A percentile compares a stretch with the other conserved stretches of the same genome.
These are phyloP conservation scores for Ophiorrhiza pumila DNA, from an alignment of 257 asterid genomes.

Conservation along the genomic window DNA sequence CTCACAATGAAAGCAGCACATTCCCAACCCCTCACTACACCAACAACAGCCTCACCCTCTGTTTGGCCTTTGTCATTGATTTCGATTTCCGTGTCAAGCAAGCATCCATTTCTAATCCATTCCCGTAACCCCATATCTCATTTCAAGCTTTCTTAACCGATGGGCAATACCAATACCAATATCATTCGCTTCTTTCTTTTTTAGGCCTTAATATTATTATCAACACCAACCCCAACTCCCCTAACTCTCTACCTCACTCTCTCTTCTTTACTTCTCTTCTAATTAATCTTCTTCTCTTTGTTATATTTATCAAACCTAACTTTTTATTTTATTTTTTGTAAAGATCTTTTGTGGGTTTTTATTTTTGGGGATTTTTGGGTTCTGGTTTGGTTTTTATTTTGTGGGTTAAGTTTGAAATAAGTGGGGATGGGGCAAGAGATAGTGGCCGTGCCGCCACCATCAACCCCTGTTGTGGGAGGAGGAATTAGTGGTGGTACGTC, in stretches of 20 bases:
- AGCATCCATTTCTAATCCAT: conserved; percentile 41
- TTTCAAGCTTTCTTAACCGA: conserved; percentile 42
- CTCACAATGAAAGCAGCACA: neutral
- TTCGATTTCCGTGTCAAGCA: conserved; percentile 98
- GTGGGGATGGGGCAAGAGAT: conserved; percentile 52
- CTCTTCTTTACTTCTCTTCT: conserved; percentile 56
- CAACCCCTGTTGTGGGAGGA: conserved; percentile 15
- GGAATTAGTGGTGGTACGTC: conserved; percentile 24
- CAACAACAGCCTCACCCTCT: neutral
- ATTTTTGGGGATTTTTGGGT: neutral
- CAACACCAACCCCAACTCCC: conserved; percentile 8
- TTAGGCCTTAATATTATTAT: conserved; percentile 26
- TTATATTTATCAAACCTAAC: conserved; percentile 26
- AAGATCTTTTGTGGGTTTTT: conserved; percentile 14
- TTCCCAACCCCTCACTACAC: neutral
- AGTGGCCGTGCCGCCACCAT: conserved; percentile 24
- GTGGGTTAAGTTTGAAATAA: neutral
- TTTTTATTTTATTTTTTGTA: neutral
- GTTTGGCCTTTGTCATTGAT: conserved; percentile 24
- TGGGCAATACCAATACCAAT: conserved; percentile 33
- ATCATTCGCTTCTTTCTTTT: neutral
- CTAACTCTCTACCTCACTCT: neutral
- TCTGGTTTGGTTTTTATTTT: conserved; percentile 6
- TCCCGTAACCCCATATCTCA: neutral
- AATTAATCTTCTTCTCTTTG: conserved; percentile 21